Evolutionary conservation across 139 green algal genomes (phyloP).

Genomic region (Nannochloris sp.): DNA sequence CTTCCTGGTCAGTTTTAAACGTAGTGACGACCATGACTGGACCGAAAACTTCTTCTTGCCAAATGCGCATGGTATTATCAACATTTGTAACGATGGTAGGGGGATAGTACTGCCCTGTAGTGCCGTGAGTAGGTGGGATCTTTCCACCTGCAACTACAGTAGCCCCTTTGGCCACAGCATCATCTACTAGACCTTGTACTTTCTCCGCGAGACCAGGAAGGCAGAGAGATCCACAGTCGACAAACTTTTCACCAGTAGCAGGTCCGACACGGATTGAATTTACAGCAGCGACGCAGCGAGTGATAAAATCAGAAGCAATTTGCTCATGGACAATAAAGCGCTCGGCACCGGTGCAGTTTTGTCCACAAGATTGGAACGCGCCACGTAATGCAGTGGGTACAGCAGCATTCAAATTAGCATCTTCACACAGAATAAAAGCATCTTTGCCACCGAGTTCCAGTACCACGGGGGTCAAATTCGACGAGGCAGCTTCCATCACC

Average conservation of each 20-base stretch:
- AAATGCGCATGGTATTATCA: constrained; percentile 77
- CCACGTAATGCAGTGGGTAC: constrained; percentile 75
- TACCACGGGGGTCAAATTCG: constrained; percentile 83
- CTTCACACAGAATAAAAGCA: constrained; percentile 87
- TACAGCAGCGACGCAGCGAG: constrained; percentile 2
- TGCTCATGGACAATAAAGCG: constrained; percentile 88
- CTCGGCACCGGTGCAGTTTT: constrained; percentile 96
- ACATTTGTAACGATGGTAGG: constrained; percentile 84
- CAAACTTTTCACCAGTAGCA: constrained; percentile 20
- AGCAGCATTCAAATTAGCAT: constrained; percentile 68
- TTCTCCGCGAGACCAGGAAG: constrained; percentile 82
- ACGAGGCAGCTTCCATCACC: constrained; percentile 72
- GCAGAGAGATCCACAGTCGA: constrained; percentile 92
- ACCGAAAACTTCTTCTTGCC: constrained; percentile 92
- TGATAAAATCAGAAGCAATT: constrained; percentile 46
- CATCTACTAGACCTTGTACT: constrained; percentile 81
- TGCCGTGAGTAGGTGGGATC: constrained; percentile 18
- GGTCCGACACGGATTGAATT: constrained; percentile 12
- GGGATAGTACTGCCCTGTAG: constrained; percentile 83
- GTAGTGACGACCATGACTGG: constrained; percentile 63
- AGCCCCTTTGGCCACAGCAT: constrained; percentile 80
- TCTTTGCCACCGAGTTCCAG: constrained; percentile 98
- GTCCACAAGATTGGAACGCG: constrained; percentile 85
- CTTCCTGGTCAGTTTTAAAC: constrained; percentile 74
- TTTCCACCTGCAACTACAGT: constrained; percentile 59